These are phyloP conservation scores for Aschersonia sp. DNA, from an alignment of 2,329 filamentous ascomycete genomes.

Conservation along the genomic window DNA sequence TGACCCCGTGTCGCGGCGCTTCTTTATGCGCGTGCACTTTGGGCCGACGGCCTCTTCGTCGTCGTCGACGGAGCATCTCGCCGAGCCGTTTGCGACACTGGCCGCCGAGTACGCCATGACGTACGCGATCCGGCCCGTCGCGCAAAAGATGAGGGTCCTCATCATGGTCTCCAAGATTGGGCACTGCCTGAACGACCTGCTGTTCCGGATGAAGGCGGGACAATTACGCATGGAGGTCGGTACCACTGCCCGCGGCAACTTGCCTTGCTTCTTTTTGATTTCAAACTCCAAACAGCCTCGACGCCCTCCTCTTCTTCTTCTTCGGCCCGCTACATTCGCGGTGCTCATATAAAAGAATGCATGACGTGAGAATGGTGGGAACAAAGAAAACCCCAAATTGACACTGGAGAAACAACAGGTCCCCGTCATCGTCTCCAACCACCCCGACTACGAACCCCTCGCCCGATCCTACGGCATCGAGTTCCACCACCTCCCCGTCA, in stretches of 20 bases:
- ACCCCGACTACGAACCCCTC: conserved; percentile 55
- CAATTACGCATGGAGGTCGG: conserved; percentile 54
- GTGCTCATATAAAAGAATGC: too few relatives aligned
- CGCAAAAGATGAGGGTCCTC: conserved; percentile 59
- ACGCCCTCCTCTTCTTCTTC: background rate
- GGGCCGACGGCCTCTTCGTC: conserved; percentile 34
- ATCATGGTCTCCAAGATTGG: conserved; percentile 88
- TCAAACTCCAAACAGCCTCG: too few relatives aligned
- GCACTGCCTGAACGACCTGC: conserved; percentile 70
- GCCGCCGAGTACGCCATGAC: conserved; percentile 52
- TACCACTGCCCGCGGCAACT: too few relatives aligned
- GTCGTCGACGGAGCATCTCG: conserved; percentile 30
- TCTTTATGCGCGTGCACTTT: conserved; percentile 85
- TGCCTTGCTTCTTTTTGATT: too few relatives aligned
- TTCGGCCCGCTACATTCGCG: background rate
- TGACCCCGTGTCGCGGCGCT: conserved; percentile 57
- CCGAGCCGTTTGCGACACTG: conserved; percentile 41
- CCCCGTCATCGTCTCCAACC: conserved; percentile 70
- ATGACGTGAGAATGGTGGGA: too few relatives aligned
- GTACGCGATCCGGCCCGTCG: conserved; percentile 54
- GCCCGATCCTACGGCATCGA: conserved; percentile 61
- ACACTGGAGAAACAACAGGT: conserved; percentile 19
- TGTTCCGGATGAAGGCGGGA: conserved; percentile 63
- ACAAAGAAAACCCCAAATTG: too few relatives aligned
- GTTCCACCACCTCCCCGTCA: conserved; percentile 72